Base-by-base conservation (phyloP, 2,329 filamentous ascomycete species). In the Colletotrichum sp. region DNA sequence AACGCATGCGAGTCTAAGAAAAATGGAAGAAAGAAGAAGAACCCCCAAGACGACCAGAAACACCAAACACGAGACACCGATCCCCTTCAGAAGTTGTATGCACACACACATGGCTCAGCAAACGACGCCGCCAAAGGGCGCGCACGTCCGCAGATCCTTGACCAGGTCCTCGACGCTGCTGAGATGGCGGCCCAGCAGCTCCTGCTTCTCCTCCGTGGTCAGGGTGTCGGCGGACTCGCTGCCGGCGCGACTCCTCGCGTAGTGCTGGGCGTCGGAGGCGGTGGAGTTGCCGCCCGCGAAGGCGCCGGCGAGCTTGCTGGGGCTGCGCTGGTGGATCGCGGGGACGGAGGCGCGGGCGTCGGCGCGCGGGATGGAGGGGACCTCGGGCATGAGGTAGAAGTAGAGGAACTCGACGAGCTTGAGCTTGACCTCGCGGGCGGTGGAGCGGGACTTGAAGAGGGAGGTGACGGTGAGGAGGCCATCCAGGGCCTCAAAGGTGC, bases 401-500 rank as follows among this genome's bases (percentile, higher is more conserved):
- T 99, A 99, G 68, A 99, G 88, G 83, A 99, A 99, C 85, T 99
- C 97, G 80, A 98, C 93, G n/a, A 98, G 92, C 85, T 98, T 97
- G 82, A 98, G 91, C 87, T 98, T 98, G 79, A 99, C 96, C 80
- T 96, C 95, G 77, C 95, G 93, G 29, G 93, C 93, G 5, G 96
- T 98, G 79, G 93, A 92, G 77, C 95, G 93, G 78, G 94, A 95
- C 85, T 98, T 98, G 91, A 99, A 98, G 66, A 99, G 90, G 12
- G 95, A 96, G 3, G 96, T 98, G 62, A 99, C 93, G 2, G 96
- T 97, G 55, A 98, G 91, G 7, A 99, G 91, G 71, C 97, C 97
- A 83, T 99, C 96, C 79, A 98, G 94, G 71, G 91, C 90, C 87
- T 99, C 97, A 82, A 99, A 99, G 7, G 95, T 95, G 77, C 97